Percentiles rank a stretch among this genome's conserved stretches.
These are phyloP conservation scores for Mortierella sp. DNA, from an alignment of 371 early-diverging fungal genomes.

Conservation along the genomic window DNA sequence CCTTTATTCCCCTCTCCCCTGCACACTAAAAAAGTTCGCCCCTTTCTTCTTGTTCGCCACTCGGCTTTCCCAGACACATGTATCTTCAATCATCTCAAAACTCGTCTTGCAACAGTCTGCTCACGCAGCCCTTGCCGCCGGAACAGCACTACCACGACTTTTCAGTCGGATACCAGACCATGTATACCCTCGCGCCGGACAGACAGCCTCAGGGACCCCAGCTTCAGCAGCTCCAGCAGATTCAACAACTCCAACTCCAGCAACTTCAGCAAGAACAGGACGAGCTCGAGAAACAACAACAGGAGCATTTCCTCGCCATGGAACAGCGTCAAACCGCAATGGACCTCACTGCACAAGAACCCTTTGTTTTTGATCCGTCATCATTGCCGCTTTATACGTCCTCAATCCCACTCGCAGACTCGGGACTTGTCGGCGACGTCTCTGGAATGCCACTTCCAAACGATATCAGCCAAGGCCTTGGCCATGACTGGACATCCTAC, in stretches of 20 bases:
- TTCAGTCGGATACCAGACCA: slow-evolving; percentile 26
- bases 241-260: slow-evolving; percentile 27
- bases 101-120: slow-evolving; percentile 34
- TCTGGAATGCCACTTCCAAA: slow-evolving; percentile 20
- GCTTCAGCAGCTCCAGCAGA: slow-evolving; percentile 20
- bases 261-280: slow-evolving; percentile 21
- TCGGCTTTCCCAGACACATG: slow-evolving; percentile 9
- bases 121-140: slow-evolving; percentile 25
- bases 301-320: slow-evolving; percentile 15
- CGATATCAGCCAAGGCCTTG: slow-evolving; percentile 18
- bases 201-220: slow-evolving; percentile 25
- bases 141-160: slow-evolving; percentile 31
- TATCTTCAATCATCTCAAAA: slow-evolving; percentile 35
- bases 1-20: not conserved
- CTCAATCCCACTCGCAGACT: slow-evolving; percentile 15
- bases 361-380: slow-evolving; percentile 29
- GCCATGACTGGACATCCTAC: slow-evolving; percentile 38
- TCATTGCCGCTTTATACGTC: slow-evolving; percentile 28
- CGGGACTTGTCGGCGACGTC: slow-evolving; percentile 16
- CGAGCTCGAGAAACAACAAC: not conserved
- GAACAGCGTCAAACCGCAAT: slow-evolving; percentile 14
- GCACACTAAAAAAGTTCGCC: not conserved
- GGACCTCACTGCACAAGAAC: slow-evolving; percentile 10
- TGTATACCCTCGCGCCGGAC: slow-evolving; percentile 30
- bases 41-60: not conserved